Evolutionary conservation across 2,329 filamentous ascomycete genomes (phyloP), one percentile per base, ranked within the genome.

Genomic region (Exophiala viscosa): DNA sequence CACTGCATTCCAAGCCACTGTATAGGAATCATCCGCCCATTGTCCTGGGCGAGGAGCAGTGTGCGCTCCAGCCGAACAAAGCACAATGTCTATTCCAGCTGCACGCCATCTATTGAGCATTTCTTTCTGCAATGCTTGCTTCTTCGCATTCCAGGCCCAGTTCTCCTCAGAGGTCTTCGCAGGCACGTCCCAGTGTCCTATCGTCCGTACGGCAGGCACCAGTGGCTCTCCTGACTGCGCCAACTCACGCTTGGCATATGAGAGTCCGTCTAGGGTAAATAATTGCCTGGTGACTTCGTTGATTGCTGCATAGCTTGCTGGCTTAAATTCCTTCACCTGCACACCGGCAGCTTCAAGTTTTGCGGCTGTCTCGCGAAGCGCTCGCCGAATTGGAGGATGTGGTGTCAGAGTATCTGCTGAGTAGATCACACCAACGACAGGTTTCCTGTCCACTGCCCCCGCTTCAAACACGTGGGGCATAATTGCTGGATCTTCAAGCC

Each of bases 401-500:
- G 85, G 85, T 46, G 64, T 63, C 33, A 64, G 67, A 38, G 58
- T 69, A 63, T 28, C 23, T 28, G 64, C 69, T 28, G 45, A 79
- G 5, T 47, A 73, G 3, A 86, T 83, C 45, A 83, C 73, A 10
- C 77, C 80, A 20, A 88, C 76, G 3, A 73, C 84, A 47, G 88
- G 71, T 38, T 72, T 78, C 17, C 87, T 66, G 32, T 38, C 35
- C 39, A 46, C 66, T 66, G 6, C 53, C 9, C 54, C 54, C 13
- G 14, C 4, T 20, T 48, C 31, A 61, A 45, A 66, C 33, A 67
- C 65, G 2, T 81, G 73, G 0, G 77, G 77, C 15, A 50, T 50
- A 34, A 78, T 71, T 32, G 74, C 74, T 1, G 78, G 78, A 48
- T 83, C 80, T 15, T 70, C 61, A 1, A 70, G 64, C 79, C 80